Evolutionary conservation across 2,329 filamentous ascomycete genomes (phyloP), one percentile per base, ranked within the genome.

Genomic region (Drechslerella coelobrocha): DNA sequence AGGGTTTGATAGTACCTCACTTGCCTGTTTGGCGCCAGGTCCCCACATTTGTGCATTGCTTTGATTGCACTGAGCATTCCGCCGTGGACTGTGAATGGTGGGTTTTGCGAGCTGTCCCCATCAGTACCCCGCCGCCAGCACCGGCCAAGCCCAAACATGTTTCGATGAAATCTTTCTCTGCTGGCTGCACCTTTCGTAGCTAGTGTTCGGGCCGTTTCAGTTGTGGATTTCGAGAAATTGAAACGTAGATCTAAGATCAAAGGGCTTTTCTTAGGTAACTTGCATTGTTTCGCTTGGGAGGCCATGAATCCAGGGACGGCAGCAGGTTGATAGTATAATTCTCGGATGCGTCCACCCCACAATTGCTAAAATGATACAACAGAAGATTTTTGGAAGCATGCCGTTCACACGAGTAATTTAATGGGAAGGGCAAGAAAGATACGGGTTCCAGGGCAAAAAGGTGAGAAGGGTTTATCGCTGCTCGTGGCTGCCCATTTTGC

Each of bases 21-120:
- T 59, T 69, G 43, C 52, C 48, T 47, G 53, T 71, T 63, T 71
- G 54, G 59, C 66, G 66, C 57, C 65, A 39, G 59, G 52, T 55
- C 45, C 19, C 52, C 66, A 71, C 66, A 43, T 53, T 21, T 14
- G 41, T 55, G 54, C 48, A 39, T 55, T 59, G 29, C 24, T 45
- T 41, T 62, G 62, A 45, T 45, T 45, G 41, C 41, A 4, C 17
- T n/a, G n/a, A n/a, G 62, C 34, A 7, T 37, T 52, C 17, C 24
- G 61, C 14, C 34, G 45, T 29, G 37, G 31, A n/a, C 55, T 68
- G 10, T 68, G 41, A 54, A 24, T 57, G 56, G 57, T 37, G 29
- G 41, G 29, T 37, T 37, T 24, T 43, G 12, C 34, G 5, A 56
- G 52, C 26, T 53, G 8, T 29, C 23, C 14, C 41, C 9, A 37